These are phyloP conservation scores for Epichloe bromicola DNA, from an alignment of 2,329 filamentous ascomycete genomes.

Conservation along the genomic window DNA sequence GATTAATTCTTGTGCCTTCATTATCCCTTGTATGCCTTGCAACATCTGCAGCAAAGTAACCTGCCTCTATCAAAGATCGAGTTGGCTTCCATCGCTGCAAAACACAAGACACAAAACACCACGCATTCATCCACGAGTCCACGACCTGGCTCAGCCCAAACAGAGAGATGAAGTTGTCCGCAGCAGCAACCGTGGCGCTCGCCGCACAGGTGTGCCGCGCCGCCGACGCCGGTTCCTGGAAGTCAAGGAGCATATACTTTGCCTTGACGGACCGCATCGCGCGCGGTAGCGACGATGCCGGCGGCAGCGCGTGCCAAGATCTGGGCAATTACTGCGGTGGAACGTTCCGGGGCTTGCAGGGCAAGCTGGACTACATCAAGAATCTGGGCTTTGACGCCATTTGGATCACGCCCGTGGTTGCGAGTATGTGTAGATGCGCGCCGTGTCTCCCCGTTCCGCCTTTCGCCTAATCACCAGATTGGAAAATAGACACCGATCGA, in stretches of 20 bases:
- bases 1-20: too few relatives aligned
- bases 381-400: conserved; percentile 46
- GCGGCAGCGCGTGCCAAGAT: conserved; percentile 27
- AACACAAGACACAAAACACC: background rate
- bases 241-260: conserved; percentile 44
- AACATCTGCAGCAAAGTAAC: too few relatives aligned
- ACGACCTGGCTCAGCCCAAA: background rate
- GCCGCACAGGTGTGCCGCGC: conserved; percentile 6
- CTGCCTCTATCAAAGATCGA: too few relatives aligned
- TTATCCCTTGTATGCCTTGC: too few relatives aligned
- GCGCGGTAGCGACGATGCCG: conserved; percentile 27
- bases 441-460: background rate
- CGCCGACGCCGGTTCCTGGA: conserved; percentile 32
- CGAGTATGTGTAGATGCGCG: conserved; percentile 19
- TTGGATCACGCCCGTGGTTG: conserved; percentile 45
- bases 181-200: background rate
- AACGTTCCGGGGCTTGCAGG: conserved; percentile 43
- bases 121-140: background rate
- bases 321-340: conserved; percentile 45
- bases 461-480: too few relatives aligned
- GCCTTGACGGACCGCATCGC: conserved; percentile 44
- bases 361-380: conserved; percentile 50
- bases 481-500: conserved; percentile 19
- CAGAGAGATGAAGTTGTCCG: background rate
- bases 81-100: too few relatives aligned